A percentile compares a stretch with the other conserved stretches of the same genome.
Conservation (phyloP, 352 stramenopile genomes). For the Pythium brassicae region DNA sequence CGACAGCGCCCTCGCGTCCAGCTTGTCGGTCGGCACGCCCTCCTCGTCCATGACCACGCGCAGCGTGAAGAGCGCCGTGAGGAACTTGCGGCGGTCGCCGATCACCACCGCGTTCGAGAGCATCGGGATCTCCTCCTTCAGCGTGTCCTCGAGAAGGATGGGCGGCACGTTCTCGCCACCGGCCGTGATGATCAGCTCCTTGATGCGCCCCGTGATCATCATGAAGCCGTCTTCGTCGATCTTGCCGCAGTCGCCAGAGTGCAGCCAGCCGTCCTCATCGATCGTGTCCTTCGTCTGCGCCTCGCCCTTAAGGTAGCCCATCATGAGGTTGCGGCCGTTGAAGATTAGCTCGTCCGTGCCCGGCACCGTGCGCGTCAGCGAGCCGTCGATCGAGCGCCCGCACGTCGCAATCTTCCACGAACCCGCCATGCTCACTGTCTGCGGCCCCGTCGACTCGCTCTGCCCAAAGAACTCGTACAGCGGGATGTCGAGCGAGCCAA, state of each 20-base stretch:
- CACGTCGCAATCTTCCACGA: constrained; percentile 89
- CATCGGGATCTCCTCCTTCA: constrained; percentile 86
- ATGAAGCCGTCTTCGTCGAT: constrained; percentile 92
- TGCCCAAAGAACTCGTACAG: constrained; percentile 94
- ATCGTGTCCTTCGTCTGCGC: constrained; percentile 86
- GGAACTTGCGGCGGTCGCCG: constrained; percentile 92
- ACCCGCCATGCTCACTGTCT: constrained; percentile 66
- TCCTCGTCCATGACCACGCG: constrained; percentile 75
- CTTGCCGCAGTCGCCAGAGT: constrained; percentile 91
- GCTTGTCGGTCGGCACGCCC: constrained; percentile 76
- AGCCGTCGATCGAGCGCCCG: constrained; percentile 71
- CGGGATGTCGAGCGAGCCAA: constrained; percentile 92
- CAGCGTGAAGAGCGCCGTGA: constrained; percentile 87
- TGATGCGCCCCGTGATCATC: constrained; percentile 94
- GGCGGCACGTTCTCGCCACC: constrained; percentile 95
- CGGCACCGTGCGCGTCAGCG: constrained; percentile 48
- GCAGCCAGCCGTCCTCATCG: constrained; percentile 90
- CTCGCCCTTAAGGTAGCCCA: constrained; percentile 85
- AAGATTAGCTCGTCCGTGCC: constrained; percentile 76
- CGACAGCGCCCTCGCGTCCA: constrained; percentile 62
- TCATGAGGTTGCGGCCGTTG: constrained; percentile 85
- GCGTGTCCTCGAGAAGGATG: constrained; percentile 87
- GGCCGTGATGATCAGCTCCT: constrained; percentile 95
- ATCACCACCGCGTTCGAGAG: constrained; percentile 93
- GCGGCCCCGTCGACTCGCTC: constrained; percentile 87